Conservation (phyloP, 441 rosid genomes). For the Eutrema salsugineum region DNA sequence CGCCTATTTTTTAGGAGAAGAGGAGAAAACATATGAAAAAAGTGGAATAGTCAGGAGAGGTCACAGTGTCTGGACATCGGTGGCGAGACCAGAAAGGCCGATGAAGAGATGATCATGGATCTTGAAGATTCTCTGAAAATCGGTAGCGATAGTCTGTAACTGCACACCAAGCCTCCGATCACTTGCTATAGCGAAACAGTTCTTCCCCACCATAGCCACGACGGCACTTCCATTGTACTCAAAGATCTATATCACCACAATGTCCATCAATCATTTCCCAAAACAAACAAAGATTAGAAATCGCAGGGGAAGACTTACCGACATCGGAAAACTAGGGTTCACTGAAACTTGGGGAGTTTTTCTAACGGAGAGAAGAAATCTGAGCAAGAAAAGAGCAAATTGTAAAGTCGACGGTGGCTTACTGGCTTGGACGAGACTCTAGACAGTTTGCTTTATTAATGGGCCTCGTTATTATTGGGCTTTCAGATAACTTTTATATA, state of each 20-base stretch:
- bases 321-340: conserved; percentile 9
- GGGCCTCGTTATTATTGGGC: not conserved
- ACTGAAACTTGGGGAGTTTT: not conserved
- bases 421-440: conserved; percentile 18
- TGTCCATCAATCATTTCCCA: not conserved
- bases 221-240: conserved; percentile 93
- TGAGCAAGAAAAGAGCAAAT: not conserved
- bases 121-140: conserved; percentile 67
- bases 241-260: conserved; percentile 49
- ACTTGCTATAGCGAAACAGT: conserved; percentile 88
- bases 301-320: not conserved
- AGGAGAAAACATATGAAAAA: not conserved
- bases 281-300: not conserved
- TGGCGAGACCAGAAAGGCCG: conserved; percentile 80
- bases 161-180: conserved; percentile 82
- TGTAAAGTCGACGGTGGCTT: conserved; percentile 37
- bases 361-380: conserved; percentile 11
- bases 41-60: not conserved
- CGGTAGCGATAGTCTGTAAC: conserved; percentile 83
- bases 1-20: not conserved
- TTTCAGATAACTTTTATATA: not conserved
- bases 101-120: conserved; percentile 70
- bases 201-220: conserved; percentile 91
- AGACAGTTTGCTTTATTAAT: not conserved
- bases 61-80: conserved; percentile 82